Evolutionary conservation across 108 stramenopile species (phyloP), one percentile per base, ranked within the genome.

Genomic region (Discostella pseudostelligera): DNA sequence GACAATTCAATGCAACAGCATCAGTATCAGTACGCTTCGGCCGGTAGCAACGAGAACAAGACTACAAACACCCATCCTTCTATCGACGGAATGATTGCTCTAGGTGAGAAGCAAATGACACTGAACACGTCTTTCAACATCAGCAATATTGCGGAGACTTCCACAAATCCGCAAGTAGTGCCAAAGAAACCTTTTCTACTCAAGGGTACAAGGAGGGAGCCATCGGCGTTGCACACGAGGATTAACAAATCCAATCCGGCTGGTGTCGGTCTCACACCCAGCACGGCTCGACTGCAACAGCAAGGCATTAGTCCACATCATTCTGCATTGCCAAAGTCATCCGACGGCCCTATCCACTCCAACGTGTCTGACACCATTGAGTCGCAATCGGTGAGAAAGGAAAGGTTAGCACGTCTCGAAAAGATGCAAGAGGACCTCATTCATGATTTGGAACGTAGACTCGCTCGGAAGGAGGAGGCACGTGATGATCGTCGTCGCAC

Each of bases 121-220:
- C 8, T 21, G 50, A 69, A 39, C 6, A 53, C 2, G 8, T 39
- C 47, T 44, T 28, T 26, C 32, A 5, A 39, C 39, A 28, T 32
- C 25, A 19, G 29, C 37, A 29, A 13, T 8, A 12, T 39, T 9
- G 0, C 6, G 10, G 22, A 10, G n/a, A n/a, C n/a, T 47, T 28
- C 19, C 36, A 10, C 9, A 28, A 57, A 19, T 12, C 35, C 9
- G 29, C 53, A 48, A 57, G 19, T 16, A 22, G 40, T 32, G 3
- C 39, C 37, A 8, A 67, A 67, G 39, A 67, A 55, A 32, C 39
- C 56, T 2, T 73, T 67, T 28, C 49, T 73, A 17, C 53, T 53
- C 24, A 79, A 69, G 60, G 78, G 78, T 17, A 56, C 72, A 6
- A 37, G 78, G 59, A 79, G 69, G 47, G 78, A 79, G 47, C 78